Conservation (phyloP, 169 alveolate genomes). For the Theileria parva region DNA sequence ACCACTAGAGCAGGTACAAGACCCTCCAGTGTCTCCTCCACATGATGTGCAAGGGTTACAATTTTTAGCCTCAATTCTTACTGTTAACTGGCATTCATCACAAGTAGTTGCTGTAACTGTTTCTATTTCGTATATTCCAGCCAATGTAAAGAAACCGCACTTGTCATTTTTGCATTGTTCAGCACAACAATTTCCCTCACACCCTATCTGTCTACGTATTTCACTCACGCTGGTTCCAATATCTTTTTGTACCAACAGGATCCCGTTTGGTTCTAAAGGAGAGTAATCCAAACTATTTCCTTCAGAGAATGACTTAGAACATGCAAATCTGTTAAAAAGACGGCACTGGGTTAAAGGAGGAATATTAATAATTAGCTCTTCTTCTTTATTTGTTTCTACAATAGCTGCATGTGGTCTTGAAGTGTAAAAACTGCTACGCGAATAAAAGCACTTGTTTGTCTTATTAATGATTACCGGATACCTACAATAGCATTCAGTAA, state of each 20-base stretch:
- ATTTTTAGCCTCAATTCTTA: conserved; percentile 24
- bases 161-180: neutral
- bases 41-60: neutral
- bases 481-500: conserved; percentile 3
- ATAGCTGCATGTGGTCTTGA: neutral
- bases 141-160: neutral
- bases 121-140: conserved; percentile 12
- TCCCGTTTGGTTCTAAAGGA: neutral
- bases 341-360: too few relatives aligned
- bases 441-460: neutral
- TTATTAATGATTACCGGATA: neutral
- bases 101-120: conserved; percentile 26
- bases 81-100: conserved; percentile 33
- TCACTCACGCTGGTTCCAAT: neutral
- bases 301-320: neutral
- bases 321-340: neutral
- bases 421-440: neutral
- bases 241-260: neutral
- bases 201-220: neutral
- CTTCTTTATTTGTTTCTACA: too few relatives aligned
- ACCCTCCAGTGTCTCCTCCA: neutral
- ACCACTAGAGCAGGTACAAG: neutral
- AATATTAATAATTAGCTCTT: too few relatives aligned
- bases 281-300: neutral
- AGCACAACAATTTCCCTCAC: neutral